Base-by-base conservation (phyloP, 148 eudicot genomes). In the Polygonum aviculare region DNA sequence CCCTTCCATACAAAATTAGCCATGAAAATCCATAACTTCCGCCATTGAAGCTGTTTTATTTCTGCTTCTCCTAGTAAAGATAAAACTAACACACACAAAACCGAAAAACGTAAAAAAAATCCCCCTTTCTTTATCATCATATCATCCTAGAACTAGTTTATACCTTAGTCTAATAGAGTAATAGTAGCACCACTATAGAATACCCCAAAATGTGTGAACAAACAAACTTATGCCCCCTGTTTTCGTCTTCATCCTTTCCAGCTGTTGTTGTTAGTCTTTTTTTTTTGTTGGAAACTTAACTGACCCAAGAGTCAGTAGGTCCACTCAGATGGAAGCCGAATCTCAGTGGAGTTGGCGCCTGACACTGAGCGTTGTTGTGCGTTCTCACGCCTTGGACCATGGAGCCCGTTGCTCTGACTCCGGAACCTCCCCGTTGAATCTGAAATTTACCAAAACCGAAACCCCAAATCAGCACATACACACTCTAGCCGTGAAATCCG, bases 271-370 rank as follows among this genome's bases (percentile, higher is more conserved):
- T 54, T 5, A 18, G 60, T 51, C 19, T 7, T 51, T 36, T 18
- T 12, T 49, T 52, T 16, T 52, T 52, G 31, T 26, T 26, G 31
- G 31, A 26, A 26, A 26, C 31, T 26, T 26, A 26, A 26, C 31
- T 26, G 31, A 26, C 31, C 31, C 31, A 2, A 15, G 4, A 65
- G 5, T 67, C 72, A 67, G 72, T 67, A 67, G 72, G 72, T 67
- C 72, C 72, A 67, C 72, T 67, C 72, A 38, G 72, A 67, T 36
- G 72, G 72, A 9, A 67, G 72, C 36, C 36, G 72, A 16, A 38
- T 67, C 72, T 67, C 72, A 36, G 72, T 60, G 15, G 69, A 15
- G 72, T 62, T 62, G 69, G 69, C 12, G 16, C 67, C 67, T 60
- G 69, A 62, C 67, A 21, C 12, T 9, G 19, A 10, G 47, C 47